Evolutionary conservation across 805 yeast genomes (phyloP).

Genomic region (Saccharomyces jurei): DNA sequence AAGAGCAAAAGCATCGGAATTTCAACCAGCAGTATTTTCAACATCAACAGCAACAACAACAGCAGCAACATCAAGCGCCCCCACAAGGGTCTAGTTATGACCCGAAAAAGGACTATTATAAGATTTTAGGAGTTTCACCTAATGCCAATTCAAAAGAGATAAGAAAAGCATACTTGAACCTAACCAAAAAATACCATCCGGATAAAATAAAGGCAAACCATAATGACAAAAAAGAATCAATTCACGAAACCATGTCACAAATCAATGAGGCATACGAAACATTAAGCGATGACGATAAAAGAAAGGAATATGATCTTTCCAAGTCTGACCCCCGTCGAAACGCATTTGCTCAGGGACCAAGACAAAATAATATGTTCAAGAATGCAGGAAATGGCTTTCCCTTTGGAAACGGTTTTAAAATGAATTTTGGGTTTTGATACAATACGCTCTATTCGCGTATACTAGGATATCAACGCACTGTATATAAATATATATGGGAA

Average conservation of each 20-base stretch:
- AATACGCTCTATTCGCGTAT: neutral
- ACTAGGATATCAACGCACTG: neutral
- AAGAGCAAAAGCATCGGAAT: conserved; percentile 35
- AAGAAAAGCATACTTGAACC: conserved; percentile 70
- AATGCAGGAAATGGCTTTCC: conserved; percentile 11
- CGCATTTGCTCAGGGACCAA: conserved; percentile 2
- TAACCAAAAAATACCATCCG: conserved; percentile 81
- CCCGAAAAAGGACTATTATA: conserved; percentile 65
- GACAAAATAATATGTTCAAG: conserved; percentile 4
- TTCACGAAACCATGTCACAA: conserved; percentile 80
- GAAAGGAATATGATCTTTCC: conserved; percentile 56
- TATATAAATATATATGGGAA: neutral
- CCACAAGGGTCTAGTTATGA: conserved; percentile 10
- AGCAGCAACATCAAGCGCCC: conserved; percentile 26
- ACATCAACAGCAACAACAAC: conserved; percentile 34
- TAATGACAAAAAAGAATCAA: conserved; percentile 56
- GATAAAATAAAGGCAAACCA: conserved; percentile 68
- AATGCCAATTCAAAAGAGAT: conserved; percentile 67
- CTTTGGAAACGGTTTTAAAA: conserved; percentile 12
- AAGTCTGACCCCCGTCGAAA: conserved; percentile 9
- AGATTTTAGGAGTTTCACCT: conserved; percentile 56
- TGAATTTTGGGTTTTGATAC: conserved; percentile 5
- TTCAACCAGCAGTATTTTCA: conserved; percentile 28
- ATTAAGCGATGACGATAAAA: conserved; percentile 55
- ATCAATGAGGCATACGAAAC: conserved; percentile 91